These are phyloP conservation scores for Lipomyces kockii DNA, from an alignment of 805 yeast genomes.

Conservation along the genomic window DNA sequence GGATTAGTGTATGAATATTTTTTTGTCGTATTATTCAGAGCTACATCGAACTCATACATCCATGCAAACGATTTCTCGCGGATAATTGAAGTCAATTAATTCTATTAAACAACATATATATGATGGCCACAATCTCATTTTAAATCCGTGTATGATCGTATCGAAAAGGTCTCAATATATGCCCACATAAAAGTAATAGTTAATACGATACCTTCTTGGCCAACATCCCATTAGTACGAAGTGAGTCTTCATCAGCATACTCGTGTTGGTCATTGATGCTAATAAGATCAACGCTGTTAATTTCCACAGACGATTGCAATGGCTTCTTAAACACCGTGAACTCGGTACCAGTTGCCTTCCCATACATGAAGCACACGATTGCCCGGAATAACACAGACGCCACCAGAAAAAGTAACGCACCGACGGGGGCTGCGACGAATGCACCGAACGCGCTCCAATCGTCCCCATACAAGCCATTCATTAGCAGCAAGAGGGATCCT, in stretches of 20 bases:
- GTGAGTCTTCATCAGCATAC: not conserved
- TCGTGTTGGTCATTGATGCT: not conserved
- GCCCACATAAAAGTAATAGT: not conserved
- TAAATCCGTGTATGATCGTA: not conserved
- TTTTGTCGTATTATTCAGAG: not conserved
- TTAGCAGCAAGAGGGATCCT: conserved; percentile 69
- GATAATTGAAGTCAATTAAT: too few species aligned
- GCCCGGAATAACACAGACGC: conserved; percentile 27
- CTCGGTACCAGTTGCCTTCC: conserved; percentile 6
- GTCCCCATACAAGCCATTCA: conserved; percentile 68
- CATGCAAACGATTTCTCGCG: not conserved
- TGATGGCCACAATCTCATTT: not conserved
- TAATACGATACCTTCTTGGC: not conserved
- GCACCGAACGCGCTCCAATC: conserved; percentile 98
- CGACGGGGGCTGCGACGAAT: conserved; percentile 86
- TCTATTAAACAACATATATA: too few species aligned
- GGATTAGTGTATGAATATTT: too few species aligned
- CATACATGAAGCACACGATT: conserved; percentile 7
- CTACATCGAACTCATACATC: not conserved
- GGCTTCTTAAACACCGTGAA: conserved; percentile 22
- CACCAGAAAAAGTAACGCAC: conserved; percentile 59
- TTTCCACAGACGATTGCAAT: not conserved
- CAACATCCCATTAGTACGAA: not conserved
- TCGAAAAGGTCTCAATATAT: not conserved
- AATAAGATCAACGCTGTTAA: not conserved